These are phyloP conservation scores for Magnusiomyces paraingens DNA, from an alignment of 1,139 yeast species.

Conservation along the genomic window DNA sequence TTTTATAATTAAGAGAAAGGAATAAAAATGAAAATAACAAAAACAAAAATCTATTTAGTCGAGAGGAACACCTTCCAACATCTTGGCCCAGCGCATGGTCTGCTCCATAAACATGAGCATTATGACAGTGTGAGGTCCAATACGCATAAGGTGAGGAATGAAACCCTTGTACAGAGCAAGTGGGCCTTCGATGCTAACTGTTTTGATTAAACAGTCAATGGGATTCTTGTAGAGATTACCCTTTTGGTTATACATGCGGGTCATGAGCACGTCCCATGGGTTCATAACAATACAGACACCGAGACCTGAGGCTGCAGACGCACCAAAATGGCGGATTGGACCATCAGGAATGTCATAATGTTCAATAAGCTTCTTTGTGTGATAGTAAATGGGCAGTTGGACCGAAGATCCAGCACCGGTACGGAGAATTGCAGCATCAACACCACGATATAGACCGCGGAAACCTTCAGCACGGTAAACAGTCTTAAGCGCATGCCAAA, in stretches of 20 bases:
- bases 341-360: constrained; percentile 53
- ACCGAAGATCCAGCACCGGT: constrained; percentile 96
- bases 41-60: constrained; percentile 9
- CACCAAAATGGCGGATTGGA: constrained; percentile 60
- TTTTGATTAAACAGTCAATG: constrained; percentile 78
- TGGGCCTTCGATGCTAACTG: constrained; percentile 76
- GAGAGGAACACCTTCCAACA: constrained; percentile 35
- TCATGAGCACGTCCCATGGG: constrained; percentile 93
- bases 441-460: constrained; percentile 78
- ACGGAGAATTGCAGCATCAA: constrained; percentile 88
- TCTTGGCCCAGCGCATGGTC: constrained; percentile 56
- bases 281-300: constrained; percentile 96
- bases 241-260: constrained; percentile 91
- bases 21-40: no score
- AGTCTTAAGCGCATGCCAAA: constrained; percentile 59
- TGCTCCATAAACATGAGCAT: constrained; percentile 94
- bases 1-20: no score
- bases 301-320: constrained; percentile 77
- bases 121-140: constrained; percentile 91
- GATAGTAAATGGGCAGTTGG: constrained; percentile 87
- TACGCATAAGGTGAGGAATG: constrained; percentile 83
- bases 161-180: constrained; percentile 90
- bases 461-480: constrained; percentile 66
- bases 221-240: constrained; percentile 84
- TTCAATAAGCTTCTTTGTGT: constrained; percentile 55